A percentile compares a stretch with the other conserved stretches of the same genome.
phyloP scores from a whole-genome alignment of 306 rosid genomes.

The Prunus campanulata region DNA sequence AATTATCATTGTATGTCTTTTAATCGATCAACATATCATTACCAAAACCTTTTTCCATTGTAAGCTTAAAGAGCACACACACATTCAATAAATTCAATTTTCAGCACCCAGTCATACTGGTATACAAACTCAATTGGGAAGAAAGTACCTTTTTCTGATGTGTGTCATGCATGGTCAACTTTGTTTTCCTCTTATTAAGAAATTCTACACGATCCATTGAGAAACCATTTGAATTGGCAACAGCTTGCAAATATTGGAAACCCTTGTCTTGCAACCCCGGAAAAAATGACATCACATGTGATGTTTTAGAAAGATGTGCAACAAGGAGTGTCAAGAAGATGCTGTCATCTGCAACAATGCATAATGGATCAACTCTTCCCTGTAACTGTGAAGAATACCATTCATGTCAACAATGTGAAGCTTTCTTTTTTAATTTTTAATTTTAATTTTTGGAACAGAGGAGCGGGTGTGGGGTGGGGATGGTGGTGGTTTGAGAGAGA shows the following conservation, averaged over 20 bases:
- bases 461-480: neutral
- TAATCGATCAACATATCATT: neutral
- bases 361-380: slow-evolving; percentile 53
- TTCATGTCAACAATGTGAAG: slow-evolving; percentile 25
- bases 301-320: slow-evolving; percentile 51
- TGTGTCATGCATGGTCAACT: slow-evolving; percentile 48
- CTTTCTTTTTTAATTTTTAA: slow-evolving; percentile 7
- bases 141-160: slow-evolving; percentile 57
- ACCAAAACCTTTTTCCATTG: neutral
- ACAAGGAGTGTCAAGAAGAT: slow-evolving; percentile 65
- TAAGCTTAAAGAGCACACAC: neutral
- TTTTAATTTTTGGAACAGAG: slow-evolving; percentile 1
- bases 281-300: slow-evolving; percentile 58
- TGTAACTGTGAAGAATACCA: slow-evolving; percentile 48
- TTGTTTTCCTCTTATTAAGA: slow-evolving; percentile 50
- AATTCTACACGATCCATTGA: slow-evolving; percentile 58
- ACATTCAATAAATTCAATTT: neutral
- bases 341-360: slow-evolving; percentile 85
- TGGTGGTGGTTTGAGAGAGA: neutral
- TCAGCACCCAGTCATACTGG: neutral
- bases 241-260: slow-evolving; percentile 61
- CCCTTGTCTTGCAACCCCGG: slow-evolving; percentile 74
- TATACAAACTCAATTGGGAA: slow-evolving; percentile 1
- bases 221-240: slow-evolving; percentile 56
- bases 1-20: neutral